Conservation (phyloP, 352 stramenopile species). For the Pythium apleroticum region DNA sequence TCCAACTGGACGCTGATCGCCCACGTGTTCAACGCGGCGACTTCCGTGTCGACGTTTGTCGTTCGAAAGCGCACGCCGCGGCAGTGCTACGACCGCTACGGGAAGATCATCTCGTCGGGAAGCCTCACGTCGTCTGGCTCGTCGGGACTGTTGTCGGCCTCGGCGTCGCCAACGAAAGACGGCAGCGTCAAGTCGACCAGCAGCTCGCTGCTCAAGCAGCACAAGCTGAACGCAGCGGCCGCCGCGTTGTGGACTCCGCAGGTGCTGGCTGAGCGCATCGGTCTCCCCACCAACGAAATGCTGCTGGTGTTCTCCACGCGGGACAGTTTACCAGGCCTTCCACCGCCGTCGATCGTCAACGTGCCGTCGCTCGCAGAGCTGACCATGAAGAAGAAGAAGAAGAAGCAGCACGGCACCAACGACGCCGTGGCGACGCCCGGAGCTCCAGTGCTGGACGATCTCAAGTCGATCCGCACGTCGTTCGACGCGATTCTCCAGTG, state of each 20-base stretch:
- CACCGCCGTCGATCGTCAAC: constrained; percentile 59
- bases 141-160: constrained; percentile 10
- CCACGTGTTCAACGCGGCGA: constrained; percentile 78
- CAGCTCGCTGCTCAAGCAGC: constrained; percentile 35
- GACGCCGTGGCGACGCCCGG: constrained; percentile 10
- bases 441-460: constrained; percentile 47
- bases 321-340: constrained; percentile 60
- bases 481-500: constrained; percentile 86
- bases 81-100: constrained; percentile 86
- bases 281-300: constrained; percentile 50
- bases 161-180: constrained; percentile 40
- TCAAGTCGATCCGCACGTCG: constrained; percentile 77
- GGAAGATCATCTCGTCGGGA: constrained; percentile 75
- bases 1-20: constrained; percentile 88
- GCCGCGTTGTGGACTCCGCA: constrained; percentile 42
- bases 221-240: constrained; percentile 36
- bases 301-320: constrained; percentile 52
- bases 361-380: constrained; percentile 52
- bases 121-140: constrained; percentile 18
- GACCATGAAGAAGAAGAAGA: constrained; percentile 53
- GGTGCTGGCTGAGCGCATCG: constrained; percentile 61
- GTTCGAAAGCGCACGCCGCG: constrained; percentile 74
- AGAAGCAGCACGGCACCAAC: constrained; percentile 25
- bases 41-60: constrained; percentile 68
- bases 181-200: constrained; percentile 28